Base-by-base conservation (phyloP, 768 basidiomycete species). In the Mycena haematopus region DNA sequence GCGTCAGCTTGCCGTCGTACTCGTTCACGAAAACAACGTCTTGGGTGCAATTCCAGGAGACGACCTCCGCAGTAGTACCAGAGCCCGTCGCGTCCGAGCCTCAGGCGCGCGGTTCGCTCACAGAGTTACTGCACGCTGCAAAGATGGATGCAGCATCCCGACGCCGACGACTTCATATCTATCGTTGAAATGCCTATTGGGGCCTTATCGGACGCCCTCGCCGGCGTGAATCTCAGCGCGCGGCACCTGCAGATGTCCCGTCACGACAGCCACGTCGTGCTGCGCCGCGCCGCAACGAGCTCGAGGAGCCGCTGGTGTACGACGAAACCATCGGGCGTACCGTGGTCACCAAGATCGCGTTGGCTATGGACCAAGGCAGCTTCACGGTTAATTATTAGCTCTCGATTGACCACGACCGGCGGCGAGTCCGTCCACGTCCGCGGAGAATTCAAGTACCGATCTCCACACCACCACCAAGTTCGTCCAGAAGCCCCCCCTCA, bases 1-100 rank as follows among this genome's bases (percentile, higher is more conserved):
- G 84, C 62, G 66, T 82, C n/a, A 80, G 80, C 60, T 72, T 91
- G 13, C 90, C 90, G 0, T 75, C 80, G 4, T 92, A 91, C 71
- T 88, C 89, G 1, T 89, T 90, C 65, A 75, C 80, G 11, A 75
- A 75, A 49, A 76, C 79, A 3, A 80, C 76, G 24, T 90, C 86
- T 70, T 90, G 87, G 88, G 79, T 86, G 2, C 71, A 74, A 0
- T 87, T 76, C 70, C 65, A 72, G 38, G 81, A 82, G 57, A 67
- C 64, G 15, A 62, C 21, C 3, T 27, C 22, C 21, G 35, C 36
- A 44, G 33, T 51, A 9, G 51, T 35, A 1, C 38, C 2, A n/a
- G 51, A 35, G 19, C 19, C 36, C 6, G 31, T 27, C 5, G 10
- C 25, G 6, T n/a, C 0, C 13, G 60, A 54, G 40, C 10, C 51